Conservation (phyloP, 352 stramenopile genomes). For the Thalassiosira hispida region DNA sequence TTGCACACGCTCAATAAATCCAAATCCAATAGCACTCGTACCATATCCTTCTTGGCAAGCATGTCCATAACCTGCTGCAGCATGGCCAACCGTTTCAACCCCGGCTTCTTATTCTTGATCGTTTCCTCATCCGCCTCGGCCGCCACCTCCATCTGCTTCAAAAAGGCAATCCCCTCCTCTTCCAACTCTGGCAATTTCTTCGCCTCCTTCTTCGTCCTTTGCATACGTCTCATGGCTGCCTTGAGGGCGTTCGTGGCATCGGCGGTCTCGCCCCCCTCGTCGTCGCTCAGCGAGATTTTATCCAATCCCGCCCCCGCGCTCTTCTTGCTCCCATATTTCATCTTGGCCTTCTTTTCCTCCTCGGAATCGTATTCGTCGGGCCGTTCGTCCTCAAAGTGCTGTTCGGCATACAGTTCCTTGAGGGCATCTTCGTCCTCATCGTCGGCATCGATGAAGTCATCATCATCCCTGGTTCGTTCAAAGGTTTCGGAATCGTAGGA, state of each 20-base stretch:
- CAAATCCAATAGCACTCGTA: conserved; percentile 74
- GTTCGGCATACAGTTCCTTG: conserved; percentile 83
- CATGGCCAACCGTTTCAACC: conserved; percentile 77
- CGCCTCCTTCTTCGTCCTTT: conserved; percentile 76
- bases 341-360: conserved; percentile 52
- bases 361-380: conserved; percentile 61
- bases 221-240: conserved; percentile 75
- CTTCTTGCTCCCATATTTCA: conserved; percentile 15
- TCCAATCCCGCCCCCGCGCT: conserved; percentile 29
- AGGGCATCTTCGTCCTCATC: conserved; percentile 82
- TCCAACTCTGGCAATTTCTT: conserved; percentile 76
- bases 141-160: conserved; percentile 74
- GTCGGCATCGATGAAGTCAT: conserved; percentile 85
- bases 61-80: conserved; percentile 71
- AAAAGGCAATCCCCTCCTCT: conserved; percentile 72
- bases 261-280: conserved; percentile 55
- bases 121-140: conserved; percentile 75
- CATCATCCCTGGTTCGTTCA: conserved; percentile 79
- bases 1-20: conserved; percentile 73
- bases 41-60: conserved; percentile 70
- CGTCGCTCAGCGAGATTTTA: conserved; percentile 52
- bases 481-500: conserved; percentile 75
- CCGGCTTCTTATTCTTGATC: conserved; percentile 62
- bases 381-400: conserved; percentile 83
- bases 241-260: conserved; percentile 73